phyloP scores from a whole-genome alignment of 1,139 yeast genomes.

The Yamadazyma kanchanaburiensis region DNA sequence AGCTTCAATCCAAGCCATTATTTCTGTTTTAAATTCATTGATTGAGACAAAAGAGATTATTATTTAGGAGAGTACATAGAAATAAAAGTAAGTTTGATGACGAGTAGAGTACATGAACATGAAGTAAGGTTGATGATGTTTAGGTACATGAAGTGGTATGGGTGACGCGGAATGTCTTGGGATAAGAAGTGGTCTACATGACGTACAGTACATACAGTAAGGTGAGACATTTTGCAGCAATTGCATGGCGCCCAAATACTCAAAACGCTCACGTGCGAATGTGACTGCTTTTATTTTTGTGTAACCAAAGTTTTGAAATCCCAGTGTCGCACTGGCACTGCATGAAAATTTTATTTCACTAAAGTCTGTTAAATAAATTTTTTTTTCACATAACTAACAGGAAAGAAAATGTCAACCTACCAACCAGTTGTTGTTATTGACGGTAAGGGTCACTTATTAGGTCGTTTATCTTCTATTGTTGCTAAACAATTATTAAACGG shows the following conservation, averaged over 20 bases:
- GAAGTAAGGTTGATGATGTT: no score
- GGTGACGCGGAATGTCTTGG: no score
- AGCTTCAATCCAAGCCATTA: constrained; percentile 52
- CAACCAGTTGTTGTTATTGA: constrained; percentile 97
- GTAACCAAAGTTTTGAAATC: constrained; percentile 3
- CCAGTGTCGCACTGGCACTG: constrained; percentile 2
- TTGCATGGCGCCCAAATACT: no score
- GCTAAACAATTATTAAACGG: constrained; percentile 99
- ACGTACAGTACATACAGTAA: no score
- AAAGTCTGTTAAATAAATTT: no score
- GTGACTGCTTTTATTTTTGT: constrained; percentile 9
- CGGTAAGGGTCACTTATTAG: constrained; percentile 99
- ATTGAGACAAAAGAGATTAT: constrained; percentile 24
- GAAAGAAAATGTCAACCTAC: constrained; percentile 71
- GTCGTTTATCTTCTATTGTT: constrained; percentile 98
- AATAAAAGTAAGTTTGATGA: background rate
- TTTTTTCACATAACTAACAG: constrained; percentile 8
- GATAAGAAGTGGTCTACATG: no score
- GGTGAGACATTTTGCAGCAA: no score
- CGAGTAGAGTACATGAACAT: no score
- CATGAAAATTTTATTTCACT: no score
- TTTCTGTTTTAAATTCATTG: constrained; percentile 37
- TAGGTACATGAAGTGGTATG: no score
- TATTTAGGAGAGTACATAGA: constrained; percentile 7
- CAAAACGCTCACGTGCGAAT: constrained; percentile 7